Evolutionary conservation across 257 asterid genomes (phyloP), one percentile per base, ranked within the genome.

Genomic region (Solanum tarijense): DNA sequence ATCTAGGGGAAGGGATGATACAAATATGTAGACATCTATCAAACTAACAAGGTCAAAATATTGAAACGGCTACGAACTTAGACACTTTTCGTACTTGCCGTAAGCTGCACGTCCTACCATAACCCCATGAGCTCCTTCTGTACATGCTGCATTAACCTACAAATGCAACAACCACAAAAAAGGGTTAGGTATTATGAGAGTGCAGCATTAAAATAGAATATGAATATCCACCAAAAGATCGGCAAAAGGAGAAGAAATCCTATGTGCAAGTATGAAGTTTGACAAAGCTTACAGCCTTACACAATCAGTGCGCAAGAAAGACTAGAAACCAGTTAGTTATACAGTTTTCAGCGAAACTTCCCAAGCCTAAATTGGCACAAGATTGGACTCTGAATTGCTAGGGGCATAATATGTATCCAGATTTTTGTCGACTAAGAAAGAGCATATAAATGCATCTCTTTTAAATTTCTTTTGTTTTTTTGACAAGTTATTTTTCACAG

Each of bases 61-160:
- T 46, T 46, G 68, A 27, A 29, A 81, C 6, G 1, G 41, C 13
- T 20, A 81, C 11, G 0, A 46, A 14, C 16, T 25, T 79, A 14
- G 68, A 89, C 25, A 87, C 23, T 71, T 72, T 65, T 60, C 93
- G 31, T 92, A 96, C 99, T 94, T 94, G 65, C 89, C 85, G 88
- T 92, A 95, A 88, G 98, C 98, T 89, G 95, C 98, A 86, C 99
- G 98, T 27, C 99, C 99, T 87, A 96, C 91, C 99, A 95, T 96
- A 60, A 96, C 99, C 58, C 98, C 98, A 87, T 95, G 94, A 89
- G 99, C 99, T 88, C 99, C 99, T 94, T 96, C 98, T 27, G 20
- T 87, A 74, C 89, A 91, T 79, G 99, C 99, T 78, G 98, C 94
- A 91, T 91, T 94, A 52, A 92, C 96, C 99, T 96, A 89, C 39